A percentile compares a stretch with the other conserved stretches of the same genome.
Conservation (phyloP, 768 basidiomycete species). For the Lactifluus hygrophoroides region DNA sequence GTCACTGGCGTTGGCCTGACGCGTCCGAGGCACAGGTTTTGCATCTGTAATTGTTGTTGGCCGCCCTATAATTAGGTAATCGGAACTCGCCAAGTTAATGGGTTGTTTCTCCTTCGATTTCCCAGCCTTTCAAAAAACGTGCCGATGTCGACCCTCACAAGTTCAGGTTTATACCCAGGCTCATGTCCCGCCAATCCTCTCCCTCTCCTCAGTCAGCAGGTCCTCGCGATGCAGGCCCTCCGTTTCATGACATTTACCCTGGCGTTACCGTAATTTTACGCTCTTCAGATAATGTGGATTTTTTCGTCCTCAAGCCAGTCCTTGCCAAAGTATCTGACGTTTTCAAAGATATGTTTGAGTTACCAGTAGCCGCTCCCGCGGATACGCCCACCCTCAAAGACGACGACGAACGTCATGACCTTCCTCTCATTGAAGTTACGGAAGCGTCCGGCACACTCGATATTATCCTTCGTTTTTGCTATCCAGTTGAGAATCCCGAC, state of each 20-base stretch:
- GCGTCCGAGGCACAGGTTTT: too few relatives aligned
- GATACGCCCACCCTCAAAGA: background rate
- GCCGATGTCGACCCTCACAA: too few relatives aligned
- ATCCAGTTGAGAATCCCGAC: slow-evolving; percentile 14
- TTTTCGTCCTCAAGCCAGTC: slow-evolving; percentile 13
- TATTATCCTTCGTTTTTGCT: slow-evolving; percentile 14
- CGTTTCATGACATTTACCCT: slow-evolving; percentile 10
- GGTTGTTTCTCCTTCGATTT: too few relatives aligned
- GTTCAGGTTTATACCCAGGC: too few relatives aligned
- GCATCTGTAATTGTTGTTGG: background rate
- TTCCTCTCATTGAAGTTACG: slow-evolving; percentile 9
- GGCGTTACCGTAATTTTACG: slow-evolving; percentile 11
- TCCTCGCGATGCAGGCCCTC: slow-evolving; percentile 13
- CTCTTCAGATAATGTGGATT: slow-evolving; percentile 19
- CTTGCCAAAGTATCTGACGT: slow-evolving; percentile 10
- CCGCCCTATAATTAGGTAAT: background rate
- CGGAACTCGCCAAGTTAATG: too few relatives aligned
- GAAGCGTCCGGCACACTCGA: slow-evolving; percentile 8
- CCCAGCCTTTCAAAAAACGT: too few relatives aligned
- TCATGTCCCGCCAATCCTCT: slow-evolving; percentile 2
- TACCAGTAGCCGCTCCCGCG: background rate
- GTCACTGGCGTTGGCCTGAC: background rate
- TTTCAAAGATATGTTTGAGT: slow-evolving; percentile 17
- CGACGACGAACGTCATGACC: background rate
- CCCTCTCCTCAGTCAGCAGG: background rate